Percentiles rank a stretch among this genome's conserved stretches.
phyloP scores from a whole-genome alignment of 306 rosid genomes.

The Cucurbita ficifolia region DNA sequence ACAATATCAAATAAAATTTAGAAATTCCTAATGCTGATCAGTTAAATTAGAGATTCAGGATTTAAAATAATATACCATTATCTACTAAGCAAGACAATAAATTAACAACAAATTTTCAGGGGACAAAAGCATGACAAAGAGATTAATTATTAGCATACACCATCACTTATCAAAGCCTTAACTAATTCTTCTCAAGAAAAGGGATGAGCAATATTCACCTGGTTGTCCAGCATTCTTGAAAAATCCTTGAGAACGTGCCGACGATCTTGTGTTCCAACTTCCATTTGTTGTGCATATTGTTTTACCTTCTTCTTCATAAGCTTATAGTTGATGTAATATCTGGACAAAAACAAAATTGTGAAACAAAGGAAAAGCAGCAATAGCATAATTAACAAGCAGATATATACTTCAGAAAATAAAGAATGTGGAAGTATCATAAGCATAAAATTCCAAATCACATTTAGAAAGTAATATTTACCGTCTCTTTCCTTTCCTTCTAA shows the following conservation, averaged over 20 bases:
- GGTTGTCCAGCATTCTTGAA: conserved; percentile 89
- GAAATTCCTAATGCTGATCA: neutral
- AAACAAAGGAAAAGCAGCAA: neutral
- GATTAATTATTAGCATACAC: neutral
- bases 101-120: neutral
- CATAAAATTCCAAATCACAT: neutral
- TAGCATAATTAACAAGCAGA: neutral
- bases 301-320: conserved; percentile 84
- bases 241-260: conserved; percentile 88
- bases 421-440: too few relatives aligned
- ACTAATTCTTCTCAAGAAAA: neutral
- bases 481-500: neutral
- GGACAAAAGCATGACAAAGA: neutral
- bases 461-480: neutral
- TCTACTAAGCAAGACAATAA: neutral
- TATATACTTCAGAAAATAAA: too few relatives aligned
- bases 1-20: neutral
- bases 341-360: conserved; percentile 13
- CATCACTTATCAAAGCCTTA: neutral
- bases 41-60: neutral
- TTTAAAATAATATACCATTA: neutral
- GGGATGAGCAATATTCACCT: conserved; percentile 28
- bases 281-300: conserved; percentile 77
- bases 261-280: conserved; percentile 67
- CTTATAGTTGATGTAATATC: conserved; percentile 91